Conservation (phyloP, 177 flowering plant genomes). For the Tripterygium wilfordii region DNA sequence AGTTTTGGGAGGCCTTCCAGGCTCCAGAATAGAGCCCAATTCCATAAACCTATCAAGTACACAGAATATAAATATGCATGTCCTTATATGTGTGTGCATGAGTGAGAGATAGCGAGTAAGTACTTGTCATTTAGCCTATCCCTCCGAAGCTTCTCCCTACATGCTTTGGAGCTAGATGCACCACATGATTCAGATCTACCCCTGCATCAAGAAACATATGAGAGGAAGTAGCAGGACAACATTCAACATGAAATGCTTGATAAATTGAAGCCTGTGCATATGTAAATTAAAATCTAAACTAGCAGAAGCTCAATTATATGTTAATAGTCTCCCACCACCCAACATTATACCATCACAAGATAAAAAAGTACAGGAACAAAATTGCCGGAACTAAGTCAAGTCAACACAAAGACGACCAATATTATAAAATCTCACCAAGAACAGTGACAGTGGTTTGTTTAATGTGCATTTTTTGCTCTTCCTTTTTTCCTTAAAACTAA, state of each 20-base stretch:
- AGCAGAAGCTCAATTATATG: too few relatives aligned
- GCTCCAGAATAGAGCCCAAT: conserved; percentile 70
- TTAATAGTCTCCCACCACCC: too few relatives aligned
- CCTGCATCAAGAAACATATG: conserved; percentile 22
- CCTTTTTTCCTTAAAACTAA: background rate
- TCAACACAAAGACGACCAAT: too few relatives aligned
- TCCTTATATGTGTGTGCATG: background rate
- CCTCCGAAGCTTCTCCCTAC: conserved; percentile 60
- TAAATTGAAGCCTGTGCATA: background rate
- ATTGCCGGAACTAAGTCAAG: too few relatives aligned
- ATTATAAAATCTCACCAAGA: too few relatives aligned
- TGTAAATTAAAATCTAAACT: background rate
- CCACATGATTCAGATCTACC: conserved; percentile 33
- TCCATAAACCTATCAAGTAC: conserved; percentile 62
- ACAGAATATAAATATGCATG: conserved; percentile 1
- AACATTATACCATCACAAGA: too few relatives aligned
- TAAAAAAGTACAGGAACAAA: too few relatives aligned
- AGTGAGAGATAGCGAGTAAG: background rate
- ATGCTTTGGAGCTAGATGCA: conserved; percentile 48
- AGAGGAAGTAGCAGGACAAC: background rate
- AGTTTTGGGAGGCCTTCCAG: conserved; percentile 78
- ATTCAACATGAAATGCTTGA: background rate
- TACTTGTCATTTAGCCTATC: conserved; percentile 64
- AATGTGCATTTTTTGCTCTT: too few relatives aligned
- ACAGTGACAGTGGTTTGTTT: too few relatives aligned